phyloP scores from a whole-genome alignment of 805 yeast species.

The Candida caryicola region DNA sequence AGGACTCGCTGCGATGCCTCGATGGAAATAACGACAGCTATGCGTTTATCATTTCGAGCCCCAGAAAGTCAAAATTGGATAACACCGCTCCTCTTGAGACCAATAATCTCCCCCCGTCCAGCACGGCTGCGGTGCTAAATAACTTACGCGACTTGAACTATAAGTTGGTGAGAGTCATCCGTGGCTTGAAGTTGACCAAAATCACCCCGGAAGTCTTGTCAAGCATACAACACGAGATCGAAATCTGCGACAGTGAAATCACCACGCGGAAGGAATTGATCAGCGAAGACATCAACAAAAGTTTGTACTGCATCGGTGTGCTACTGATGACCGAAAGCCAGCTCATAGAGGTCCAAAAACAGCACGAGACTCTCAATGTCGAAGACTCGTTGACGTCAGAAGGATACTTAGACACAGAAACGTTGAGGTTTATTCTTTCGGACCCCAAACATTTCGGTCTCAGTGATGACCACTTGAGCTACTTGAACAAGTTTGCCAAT shows the following conservation, averaged over 20 bases:
- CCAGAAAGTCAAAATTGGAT: constrained; percentile 12
- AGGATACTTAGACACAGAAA: constrained; percentile 37
- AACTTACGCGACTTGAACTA: constrained; percentile 36
- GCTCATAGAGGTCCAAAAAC: constrained; percentile 30
- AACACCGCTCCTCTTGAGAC: constrained; percentile 1
- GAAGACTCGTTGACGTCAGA: constrained; percentile 15
- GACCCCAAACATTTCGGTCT: constrained; percentile 42
- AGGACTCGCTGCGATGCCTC: constrained; percentile 2
- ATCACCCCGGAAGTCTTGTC: constrained; percentile 29
- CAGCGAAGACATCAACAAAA: constrained; percentile 19
- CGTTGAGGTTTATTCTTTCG: constrained; percentile 31
- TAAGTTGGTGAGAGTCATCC: constrained; percentile 33
- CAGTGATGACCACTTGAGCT: constrained; percentile 31
- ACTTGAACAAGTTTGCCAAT: constrained; percentile 28
- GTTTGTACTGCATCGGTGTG: constrained; percentile 23
- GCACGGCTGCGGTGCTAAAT: constrained; percentile 11
- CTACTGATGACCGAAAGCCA: constrained; percentile 35
- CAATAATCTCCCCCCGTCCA: constrained; percentile 1
- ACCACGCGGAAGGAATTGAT: constrained; percentile 22
- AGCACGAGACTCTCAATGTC: constrained; percentile 15
- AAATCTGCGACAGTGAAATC: constrained; percentile 25
- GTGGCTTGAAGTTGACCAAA: constrained; percentile 35
- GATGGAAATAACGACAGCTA: constrained; percentile 4
- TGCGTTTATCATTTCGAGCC: constrained; percentile 31
- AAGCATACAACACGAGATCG: constrained; percentile 23